phyloP scores from a whole-genome alignment of 2,329 filamentous ascomycete genomes.

The Phyllosticta citriasiana region DNA sequence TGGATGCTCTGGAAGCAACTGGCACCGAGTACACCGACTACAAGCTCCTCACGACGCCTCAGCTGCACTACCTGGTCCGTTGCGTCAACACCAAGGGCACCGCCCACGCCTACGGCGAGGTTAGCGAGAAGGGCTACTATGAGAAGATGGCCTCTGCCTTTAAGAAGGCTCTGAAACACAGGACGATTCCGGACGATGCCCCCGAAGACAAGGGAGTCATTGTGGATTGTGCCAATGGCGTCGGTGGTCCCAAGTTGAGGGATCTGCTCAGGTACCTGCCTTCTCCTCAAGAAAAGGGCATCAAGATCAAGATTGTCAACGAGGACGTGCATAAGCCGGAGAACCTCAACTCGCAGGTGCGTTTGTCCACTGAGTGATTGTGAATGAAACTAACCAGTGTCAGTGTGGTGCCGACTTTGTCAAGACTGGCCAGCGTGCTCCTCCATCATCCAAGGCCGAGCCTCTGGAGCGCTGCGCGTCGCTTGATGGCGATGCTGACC shows the following conservation, averaged over 20 bases:
- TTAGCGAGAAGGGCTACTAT: constrained; percentile 89
- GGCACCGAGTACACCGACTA: constrained; percentile 69
- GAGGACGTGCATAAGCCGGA: constrained; percentile 88
- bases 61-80: constrained; percentile 91
- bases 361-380: constrained; percentile 15
- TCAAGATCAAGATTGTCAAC: constrained; percentile 82
- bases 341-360: constrained; percentile 75
- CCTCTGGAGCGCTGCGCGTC: constrained; percentile 76
- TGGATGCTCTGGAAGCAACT: constrained; percentile 68
- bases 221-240: constrained; percentile 94
- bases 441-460: constrained; percentile 68
- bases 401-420: constrained; percentile 93
- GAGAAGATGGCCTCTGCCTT: constrained; percentile 83
- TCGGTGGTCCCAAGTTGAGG: constrained; percentile 81
- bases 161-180: constrained; percentile 67
- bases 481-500: constrained; percentile 89
- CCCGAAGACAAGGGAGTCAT: constrained; percentile 54
- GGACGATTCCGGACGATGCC: constrained; percentile 32
- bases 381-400: not conserved
- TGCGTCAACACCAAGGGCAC: constrained; percentile 90
- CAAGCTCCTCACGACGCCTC: constrained; percentile 91
- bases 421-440: constrained; percentile 91
- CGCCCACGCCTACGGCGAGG: constrained; percentile 75
- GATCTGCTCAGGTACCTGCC: constrained; percentile 80
- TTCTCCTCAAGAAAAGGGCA: constrained; percentile 51